A percentile compares a stretch with the other conserved stretches of the same genome.
These are phyloP conservation scores for Heliamphora pulchella DNA, from an alignment of 179 eudicot species.

Conservation along the genomic window DNA sequence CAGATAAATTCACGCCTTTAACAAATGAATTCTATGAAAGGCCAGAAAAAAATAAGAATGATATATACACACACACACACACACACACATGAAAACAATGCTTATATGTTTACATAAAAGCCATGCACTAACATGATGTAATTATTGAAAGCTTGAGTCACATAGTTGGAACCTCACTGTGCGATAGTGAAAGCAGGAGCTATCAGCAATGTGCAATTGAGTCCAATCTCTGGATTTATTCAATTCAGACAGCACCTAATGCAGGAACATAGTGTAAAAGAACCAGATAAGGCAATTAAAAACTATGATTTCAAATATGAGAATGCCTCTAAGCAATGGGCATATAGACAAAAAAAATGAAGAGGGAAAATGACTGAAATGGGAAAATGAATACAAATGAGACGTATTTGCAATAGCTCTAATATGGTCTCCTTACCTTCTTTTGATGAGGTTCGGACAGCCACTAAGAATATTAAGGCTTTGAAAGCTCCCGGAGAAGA, in stretches of 20 bases:
- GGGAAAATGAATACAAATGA: no score
- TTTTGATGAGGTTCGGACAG: no score
- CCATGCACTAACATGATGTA: not conserved
- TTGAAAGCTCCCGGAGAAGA: no score
- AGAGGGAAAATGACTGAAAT: not conserved
- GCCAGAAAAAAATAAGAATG: not conserved
- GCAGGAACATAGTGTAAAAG: not conserved
- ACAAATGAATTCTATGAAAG: not conserved
- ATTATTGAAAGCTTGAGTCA: not conserved
- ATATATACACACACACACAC: not conserved
- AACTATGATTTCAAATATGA: not conserved
- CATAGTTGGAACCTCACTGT: conserved; percentile 35
- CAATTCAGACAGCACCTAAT: conserved; percentile 55
- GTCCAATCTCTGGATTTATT: conserved; percentile 56
- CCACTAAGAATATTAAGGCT: no score
- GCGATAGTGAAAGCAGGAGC: conserved; percentile 80
- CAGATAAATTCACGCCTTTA: not conserved
- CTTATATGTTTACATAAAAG: not conserved
- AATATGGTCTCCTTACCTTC: no score
- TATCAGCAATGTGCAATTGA: conserved; percentile 73
- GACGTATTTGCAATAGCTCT: no score
- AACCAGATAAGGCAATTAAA: conserved; percentile 1
- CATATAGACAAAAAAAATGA: no score
- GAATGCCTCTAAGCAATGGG: not conserved
- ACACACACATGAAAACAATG: not conserved